Evolutionary conservation across 148 eudicot genomes (phyloP).

Genomic region (Drosera capensis): DNA sequence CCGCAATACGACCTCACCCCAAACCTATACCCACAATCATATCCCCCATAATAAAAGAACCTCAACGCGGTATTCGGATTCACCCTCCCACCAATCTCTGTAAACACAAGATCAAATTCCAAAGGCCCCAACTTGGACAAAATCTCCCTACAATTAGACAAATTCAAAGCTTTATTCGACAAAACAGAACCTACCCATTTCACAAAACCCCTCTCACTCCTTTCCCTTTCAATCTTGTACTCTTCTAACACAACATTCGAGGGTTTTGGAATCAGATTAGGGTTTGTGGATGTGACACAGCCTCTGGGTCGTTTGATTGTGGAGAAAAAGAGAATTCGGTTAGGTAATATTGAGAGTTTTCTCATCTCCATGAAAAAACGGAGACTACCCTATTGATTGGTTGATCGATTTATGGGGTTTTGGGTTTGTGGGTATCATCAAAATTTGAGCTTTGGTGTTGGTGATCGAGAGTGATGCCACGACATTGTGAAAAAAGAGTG

Average conservation of each 20-base stretch:
- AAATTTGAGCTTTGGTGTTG: too few relatives aligned
- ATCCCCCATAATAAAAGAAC: conserved; percentile 40
- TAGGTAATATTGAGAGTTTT: conserved; percentile 13
- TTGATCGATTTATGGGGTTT: too few relatives aligned
- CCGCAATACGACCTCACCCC: conserved; percentile 55
- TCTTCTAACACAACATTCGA: conserved; percentile 7
- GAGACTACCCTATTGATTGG: too few relatives aligned
- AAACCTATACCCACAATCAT: conserved; percentile 36
- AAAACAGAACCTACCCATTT: conserved; percentile 45
- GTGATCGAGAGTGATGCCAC: too few relatives aligned
- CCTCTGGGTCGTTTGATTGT: conserved; percentile 15
- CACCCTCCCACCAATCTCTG: conserved; percentile 19
- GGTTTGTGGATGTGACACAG: conserved; percentile 6
- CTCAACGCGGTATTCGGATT: conserved; percentile 40
- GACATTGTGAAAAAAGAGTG: too few relatives aligned
- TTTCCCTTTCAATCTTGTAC: conserved; percentile 9
- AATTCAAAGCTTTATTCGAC: conserved; percentile 36
- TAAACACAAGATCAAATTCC: conserved; percentile 48
- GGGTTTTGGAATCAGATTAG: not conserved
- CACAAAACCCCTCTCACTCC: conserved; percentile 20
- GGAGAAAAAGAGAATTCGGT: conserved; percentile 14
- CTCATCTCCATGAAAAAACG: conserved; percentile 28
- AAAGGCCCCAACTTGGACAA: conserved; percentile 32
- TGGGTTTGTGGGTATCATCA: too few relatives aligned
- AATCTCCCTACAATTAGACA: conserved; percentile 42